phyloP scores from a whole-genome alignment of 768 basidiomycete species.

The Mycena rebaudengoi region DNA sequence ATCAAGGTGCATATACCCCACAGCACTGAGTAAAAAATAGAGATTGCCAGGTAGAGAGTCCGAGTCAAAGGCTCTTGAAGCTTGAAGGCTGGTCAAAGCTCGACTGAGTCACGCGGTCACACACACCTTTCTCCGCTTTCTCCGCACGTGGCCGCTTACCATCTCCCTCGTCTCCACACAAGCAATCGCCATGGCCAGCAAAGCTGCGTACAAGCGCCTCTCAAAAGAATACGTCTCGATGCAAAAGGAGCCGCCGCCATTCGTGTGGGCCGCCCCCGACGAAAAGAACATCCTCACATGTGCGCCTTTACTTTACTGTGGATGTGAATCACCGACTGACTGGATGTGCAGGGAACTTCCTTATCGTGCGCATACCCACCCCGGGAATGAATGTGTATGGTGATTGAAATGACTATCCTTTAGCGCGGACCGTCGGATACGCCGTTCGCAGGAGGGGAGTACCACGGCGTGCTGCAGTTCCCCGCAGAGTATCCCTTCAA shows the following conservation, averaged over 20 bases:
- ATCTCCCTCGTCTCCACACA: too few species aligned
- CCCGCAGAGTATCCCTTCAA: slow-evolving; percentile 97
- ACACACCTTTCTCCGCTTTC: too few species aligned
- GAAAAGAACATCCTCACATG: slow-evolving; percentile 98
- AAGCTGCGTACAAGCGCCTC: slow-evolving; percentile 87
- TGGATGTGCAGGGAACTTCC: slow-evolving; percentile 81
- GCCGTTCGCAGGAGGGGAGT: slow-evolving; percentile 91
- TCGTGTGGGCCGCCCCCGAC: slow-evolving; percentile 94
- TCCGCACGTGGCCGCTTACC: too few species aligned
- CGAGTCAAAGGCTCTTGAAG: too few species aligned
- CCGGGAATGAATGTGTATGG: too few species aligned
- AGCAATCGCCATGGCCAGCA: slow-evolving; percentile 83
- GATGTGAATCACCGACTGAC: too few species aligned
- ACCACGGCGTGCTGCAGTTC: slow-evolving; percentile 91
- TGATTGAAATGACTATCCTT: background rate
- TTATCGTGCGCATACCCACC: slow-evolving; percentile 70
- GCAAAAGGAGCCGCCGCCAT: slow-evolving; percentile 94
- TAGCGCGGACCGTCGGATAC: slow-evolving; percentile 95
- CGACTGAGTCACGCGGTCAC: too few species aligned
- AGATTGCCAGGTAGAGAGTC: too few species aligned
- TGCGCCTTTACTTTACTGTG: slow-evolving; percentile 54
- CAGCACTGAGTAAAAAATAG: too few species aligned
- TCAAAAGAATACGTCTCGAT: slow-evolving; percentile 90
- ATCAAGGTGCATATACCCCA: too few species aligned
- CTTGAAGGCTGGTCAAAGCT: too few species aligned